Percentiles rank a stretch among this genome's conserved stretches.
phyloP scores from a whole-genome alignment of 2,329 filamentous ascomycete genomes.

The Dothistroma pini region DNA sequence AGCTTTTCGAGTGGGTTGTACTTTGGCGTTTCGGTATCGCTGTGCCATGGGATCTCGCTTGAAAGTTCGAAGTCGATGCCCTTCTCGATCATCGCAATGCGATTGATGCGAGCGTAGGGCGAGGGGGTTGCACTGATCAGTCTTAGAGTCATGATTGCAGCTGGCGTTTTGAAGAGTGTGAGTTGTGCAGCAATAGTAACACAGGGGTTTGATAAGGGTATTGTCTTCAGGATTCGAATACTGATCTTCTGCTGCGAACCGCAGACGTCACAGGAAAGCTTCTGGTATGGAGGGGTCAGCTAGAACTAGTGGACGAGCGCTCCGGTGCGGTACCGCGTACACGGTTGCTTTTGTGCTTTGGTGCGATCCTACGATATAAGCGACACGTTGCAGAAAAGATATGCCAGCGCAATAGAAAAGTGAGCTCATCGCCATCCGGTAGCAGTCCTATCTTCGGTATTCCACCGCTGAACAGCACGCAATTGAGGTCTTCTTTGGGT shows the following conservation, averaged over 20 bases:
- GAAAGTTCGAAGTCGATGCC: constrained; percentile 18
- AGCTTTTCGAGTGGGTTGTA: constrained; percentile 25
- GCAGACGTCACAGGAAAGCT: background rate
- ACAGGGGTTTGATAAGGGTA: background rate
- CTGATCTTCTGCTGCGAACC: background rate
- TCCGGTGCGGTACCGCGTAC: background rate
- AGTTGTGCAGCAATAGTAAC: background rate
- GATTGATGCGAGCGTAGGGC: constrained; percentile 23
- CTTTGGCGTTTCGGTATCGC: constrained; percentile 16
- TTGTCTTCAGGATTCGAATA: background rate
- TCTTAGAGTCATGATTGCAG: background rate
- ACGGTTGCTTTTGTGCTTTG: background rate
- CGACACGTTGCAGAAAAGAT: too few species aligned
- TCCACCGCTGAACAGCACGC: too few species aligned
- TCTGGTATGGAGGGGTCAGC: background rate
- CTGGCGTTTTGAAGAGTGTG: too few species aligned
- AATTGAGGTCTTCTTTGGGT: too few species aligned
- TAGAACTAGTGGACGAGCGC: background rate
- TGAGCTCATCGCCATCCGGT: too few species aligned
- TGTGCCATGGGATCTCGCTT: constrained; percentile 20
- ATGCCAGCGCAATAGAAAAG: too few species aligned
- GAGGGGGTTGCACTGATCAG: constrained; percentile 22
- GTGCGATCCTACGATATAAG: background rate
- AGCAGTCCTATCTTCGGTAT: too few species aligned
- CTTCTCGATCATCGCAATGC: constrained; percentile 22